Base-by-base conservation (phyloP, 176 grass and related monocot species). In the Rhynchospora breviuscula region DNA sequence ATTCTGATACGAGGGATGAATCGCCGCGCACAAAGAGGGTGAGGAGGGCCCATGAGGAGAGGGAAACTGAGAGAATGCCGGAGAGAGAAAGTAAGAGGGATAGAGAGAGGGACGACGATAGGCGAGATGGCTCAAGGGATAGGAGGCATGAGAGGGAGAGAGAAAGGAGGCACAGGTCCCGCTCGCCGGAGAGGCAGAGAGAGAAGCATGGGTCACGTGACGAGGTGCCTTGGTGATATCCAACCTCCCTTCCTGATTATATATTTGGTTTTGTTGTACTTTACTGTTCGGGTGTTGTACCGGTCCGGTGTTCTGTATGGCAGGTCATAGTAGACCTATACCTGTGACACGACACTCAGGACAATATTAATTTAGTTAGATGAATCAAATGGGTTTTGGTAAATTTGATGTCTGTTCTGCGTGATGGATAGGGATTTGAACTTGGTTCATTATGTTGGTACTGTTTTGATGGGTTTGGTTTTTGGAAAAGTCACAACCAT, bases 221-320 rank as follows among this genome's bases (percentile, higher is more conserved):
- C 40, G 92, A 98, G 90, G 95, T 94, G 44, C 87, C 87, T 87
- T 80, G 85, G 81, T 91, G 89, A 93, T 83, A 91, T 65, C 63
- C 51, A 19, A 74, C 44, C 79, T 78, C n/a, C 61, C 46, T 71
- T 45, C 15, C 17, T 54, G 67, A 31, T 84, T 67, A 8, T 71
- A 45, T 71, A 0, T 10, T 71, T 71, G 17, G 33, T 46, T 44
- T 71, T 19, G 8, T 47, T 44, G 21, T 77, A 12, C 29, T 64
- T 67, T 70, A 70, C 17, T 14, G 31, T 44, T 18, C 33, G 6
- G 6, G 33, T 17, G 17, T 68, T 13, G 65, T 68, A 17, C 65
- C 8, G 7, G 66, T 21, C 43, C 45, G 35, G 17, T 46, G 67
- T 46, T 46, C 17, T 46, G 40, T 21, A 2, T 17, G 10, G 18